Base-by-base conservation (phyloP, 306 rosid genomes). In the Bauhinia variegata region DNA sequence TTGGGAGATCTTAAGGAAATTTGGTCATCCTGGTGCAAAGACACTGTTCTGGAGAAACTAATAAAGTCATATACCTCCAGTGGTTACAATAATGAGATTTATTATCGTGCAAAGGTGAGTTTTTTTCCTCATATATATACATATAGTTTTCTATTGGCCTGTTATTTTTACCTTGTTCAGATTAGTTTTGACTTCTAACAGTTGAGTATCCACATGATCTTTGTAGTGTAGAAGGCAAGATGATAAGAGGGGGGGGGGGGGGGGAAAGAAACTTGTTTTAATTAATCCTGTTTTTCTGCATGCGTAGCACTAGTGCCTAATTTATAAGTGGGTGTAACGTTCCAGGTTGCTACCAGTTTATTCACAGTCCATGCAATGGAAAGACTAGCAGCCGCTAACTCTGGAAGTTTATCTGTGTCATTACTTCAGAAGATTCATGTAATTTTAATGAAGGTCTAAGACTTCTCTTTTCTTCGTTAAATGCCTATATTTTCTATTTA, bases 381-480 rank as follows among this genome's bases (percentile, higher is more conserved):
- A 68, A 89, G 86, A 80, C 78, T 83, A 73, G 82, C 82, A 28
- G 75, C 59, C 14, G 77, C 81, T 43, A 82, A 83, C 68, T 70
- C 80, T 9, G 96, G 98, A 72, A 93, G 88, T 82, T 76, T 93
- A 79, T 89, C 97, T 5, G 79, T 88, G 65, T 80, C 89, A 65
- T 75, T 86, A 67, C 75, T 81, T 75, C 87, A 86, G 78, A 87
- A 93, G 92, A 83, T 87, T 77, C 80, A 56, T 61, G 70, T 38
- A 53, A 72, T 78, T 68, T 72, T 75, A 51, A 73, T 65, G 4
- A 87, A 93, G 98, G 98, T 92, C 46, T 38, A 63, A 31, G 60
- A 4, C 53, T 46, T 39, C 39, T 65, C 11, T 62, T 76, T 63
- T 62, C 17, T 19, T 54, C 60, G 46, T 7, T 15, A 41, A 60